Conservation (phyloP, 768 basidiomycete species). For the Russula sp. region DNA sequence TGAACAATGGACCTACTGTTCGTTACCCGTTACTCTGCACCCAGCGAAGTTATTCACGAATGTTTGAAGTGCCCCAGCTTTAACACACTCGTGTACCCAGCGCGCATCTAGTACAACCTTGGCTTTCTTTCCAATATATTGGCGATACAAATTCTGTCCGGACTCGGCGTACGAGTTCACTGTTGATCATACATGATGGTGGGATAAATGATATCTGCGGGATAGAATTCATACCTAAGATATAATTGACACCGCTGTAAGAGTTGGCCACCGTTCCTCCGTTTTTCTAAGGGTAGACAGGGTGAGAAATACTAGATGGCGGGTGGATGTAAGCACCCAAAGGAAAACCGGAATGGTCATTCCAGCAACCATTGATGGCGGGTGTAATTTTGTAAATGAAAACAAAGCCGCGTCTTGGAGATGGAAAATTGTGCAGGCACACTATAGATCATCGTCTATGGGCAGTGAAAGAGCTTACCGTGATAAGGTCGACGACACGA, state of each 20-base stretch:
- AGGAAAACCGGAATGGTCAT: not conserved
- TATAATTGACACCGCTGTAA: slow-evolving; percentile 74
- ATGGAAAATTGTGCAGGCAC: not conserved
- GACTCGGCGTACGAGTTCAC: slow-evolving; percentile 75
- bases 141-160: slow-evolving; percentile 74
- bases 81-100: slow-evolving; percentile 76
- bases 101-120: slow-evolving; percentile 67
- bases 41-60: slow-evolving; percentile 73
- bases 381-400: not conserved
- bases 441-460: not conserved
- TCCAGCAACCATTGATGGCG: not conserved
- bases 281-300: slow-evolving; percentile 47
- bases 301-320: not conserved
- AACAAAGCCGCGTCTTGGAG: not conserved
- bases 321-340: not conserved
- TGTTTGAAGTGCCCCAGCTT: slow-evolving; percentile 59
- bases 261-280: slow-evolving; percentile 67
- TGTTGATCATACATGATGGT: slow-evolving; percentile 25
- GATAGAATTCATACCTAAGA: slow-evolving; percentile 51
- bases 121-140: slow-evolving; percentile 71
- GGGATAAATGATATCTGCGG: not conserved
- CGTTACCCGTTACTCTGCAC: slow-evolving; percentile 71
- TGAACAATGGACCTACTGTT: slow-evolving; percentile 42
- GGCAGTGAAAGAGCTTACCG: slow-evolving; percentile 40
- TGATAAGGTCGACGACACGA: slow-evolving; percentile 52